Percentiles rank a stretch among this genome's conserved stretches.
These are phyloP conservation scores for Salicornia ramosissima DNA, from an alignment of 148 eudicot species.

Conservation along the genomic window DNA sequence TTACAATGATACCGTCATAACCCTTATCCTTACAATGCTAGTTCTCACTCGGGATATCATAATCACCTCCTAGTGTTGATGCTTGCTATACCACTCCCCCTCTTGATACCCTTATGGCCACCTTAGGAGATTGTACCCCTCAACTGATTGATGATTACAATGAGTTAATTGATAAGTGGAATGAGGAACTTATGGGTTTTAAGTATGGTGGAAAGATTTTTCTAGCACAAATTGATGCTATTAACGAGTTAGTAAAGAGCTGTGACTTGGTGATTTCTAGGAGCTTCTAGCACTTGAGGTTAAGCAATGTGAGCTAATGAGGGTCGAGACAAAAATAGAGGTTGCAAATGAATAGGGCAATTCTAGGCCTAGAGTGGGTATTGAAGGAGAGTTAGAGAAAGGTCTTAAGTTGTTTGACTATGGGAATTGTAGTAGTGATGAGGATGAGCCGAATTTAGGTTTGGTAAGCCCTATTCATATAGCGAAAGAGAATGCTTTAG, in stretches of 20 bases:
- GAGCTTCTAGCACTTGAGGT: no score
- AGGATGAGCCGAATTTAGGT: not conserved
- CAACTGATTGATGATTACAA: not conserved
- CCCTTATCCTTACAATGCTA: not conserved
- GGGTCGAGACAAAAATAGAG: not conserved
- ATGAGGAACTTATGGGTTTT: not conserved
- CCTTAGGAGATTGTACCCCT: no score
- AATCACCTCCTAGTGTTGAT: not conserved
- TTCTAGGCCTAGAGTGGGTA: not conserved
- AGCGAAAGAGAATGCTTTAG: no score
- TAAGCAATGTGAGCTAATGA: no score
- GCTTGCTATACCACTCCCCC: not conserved
- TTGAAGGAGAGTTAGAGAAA: not conserved
- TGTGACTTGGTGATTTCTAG: not conserved
- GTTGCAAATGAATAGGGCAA: not conserved
- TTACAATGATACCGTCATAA: no score
- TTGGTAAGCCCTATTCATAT: no score
- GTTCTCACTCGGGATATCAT: not conserved
- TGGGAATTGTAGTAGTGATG: not conserved
- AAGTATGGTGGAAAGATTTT: no score
- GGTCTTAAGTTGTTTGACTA: not conserved
- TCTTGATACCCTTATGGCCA: no score
- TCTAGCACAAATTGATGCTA: not conserved
- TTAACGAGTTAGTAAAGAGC: not conserved
- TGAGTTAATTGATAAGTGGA: not conserved